Evolutionary conservation across 805 yeast species (phyloP).

Genomic region (Huiozyma sinensis): DNA sequence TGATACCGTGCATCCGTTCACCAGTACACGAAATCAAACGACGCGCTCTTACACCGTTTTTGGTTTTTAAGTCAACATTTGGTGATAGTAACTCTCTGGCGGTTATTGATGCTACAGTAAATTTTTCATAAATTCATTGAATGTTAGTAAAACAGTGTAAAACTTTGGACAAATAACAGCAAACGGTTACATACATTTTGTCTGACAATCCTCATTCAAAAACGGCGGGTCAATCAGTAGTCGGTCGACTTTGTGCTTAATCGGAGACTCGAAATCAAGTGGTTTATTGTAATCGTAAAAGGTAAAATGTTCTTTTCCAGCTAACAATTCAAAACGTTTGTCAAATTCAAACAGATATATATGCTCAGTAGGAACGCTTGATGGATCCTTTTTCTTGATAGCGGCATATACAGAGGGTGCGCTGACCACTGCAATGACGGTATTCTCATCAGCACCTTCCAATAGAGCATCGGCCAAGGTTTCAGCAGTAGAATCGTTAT

Average conservation of each 20-base stretch:
- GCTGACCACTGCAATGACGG: slow-evolving; percentile 66
- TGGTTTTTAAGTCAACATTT: slow-evolving; percentile 32
- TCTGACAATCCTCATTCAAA: slow-evolving; percentile 71
- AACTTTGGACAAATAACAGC: not conserved
- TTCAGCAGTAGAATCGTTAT: slow-evolving; percentile 62
- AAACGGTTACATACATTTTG: slow-evolving; percentile 34
- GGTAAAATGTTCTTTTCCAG: slow-evolving; percentile 55
- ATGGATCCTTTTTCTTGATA: slow-evolving; percentile 41
- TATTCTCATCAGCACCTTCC: slow-evolving; percentile 63
- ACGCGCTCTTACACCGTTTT: slow-evolving; percentile 32
- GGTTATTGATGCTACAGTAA: slow-evolving; percentile 35
- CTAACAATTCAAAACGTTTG: slow-evolving; percentile 60
- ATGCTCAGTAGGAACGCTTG: slow-evolving; percentile 50
- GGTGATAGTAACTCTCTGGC: slow-evolving; percentile 46
- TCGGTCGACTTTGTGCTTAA: slow-evolving; percentile 57
- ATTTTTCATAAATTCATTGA: not conserved
- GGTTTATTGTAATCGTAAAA: slow-evolving; percentile 73
- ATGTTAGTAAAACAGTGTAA: slow-evolving; percentile 3
- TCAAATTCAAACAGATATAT: slow-evolving; percentile 75
- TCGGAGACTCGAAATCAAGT: slow-evolving; percentile 41
- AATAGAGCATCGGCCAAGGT: slow-evolving; percentile 57
- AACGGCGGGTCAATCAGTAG: slow-evolving; percentile 83
- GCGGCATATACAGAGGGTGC: slow-evolving; percentile 93
- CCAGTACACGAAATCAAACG: slow-evolving; percentile 76
- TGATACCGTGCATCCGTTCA: slow-evolving; percentile 68